Percentiles rank a stretch among this genome's conserved stretches.
phyloP scores from a whole-genome alignment of 2,329 filamentous ascomycete genomes.

The Fusarium redolens region DNA sequence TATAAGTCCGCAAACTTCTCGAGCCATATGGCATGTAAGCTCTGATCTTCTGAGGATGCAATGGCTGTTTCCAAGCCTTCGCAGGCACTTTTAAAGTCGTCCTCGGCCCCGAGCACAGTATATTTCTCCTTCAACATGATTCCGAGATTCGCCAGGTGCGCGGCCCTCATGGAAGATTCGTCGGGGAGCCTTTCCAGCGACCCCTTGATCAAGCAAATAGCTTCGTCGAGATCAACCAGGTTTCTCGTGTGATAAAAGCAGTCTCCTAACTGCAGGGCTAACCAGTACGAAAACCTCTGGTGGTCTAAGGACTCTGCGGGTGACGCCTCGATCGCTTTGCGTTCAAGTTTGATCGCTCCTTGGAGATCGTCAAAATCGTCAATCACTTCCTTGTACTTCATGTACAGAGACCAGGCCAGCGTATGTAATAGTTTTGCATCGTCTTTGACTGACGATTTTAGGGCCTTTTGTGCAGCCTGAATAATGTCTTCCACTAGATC shows the following conservation, averaged over 20 bases:
- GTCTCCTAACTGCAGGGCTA: background rate
- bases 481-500: background rate
- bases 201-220: background rate
- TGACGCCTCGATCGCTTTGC: background rate
- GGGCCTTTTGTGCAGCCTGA: background rate
- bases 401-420: background rate
- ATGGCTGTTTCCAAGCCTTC: background rate
- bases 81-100: background rate
- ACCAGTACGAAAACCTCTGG: background rate
- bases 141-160: background rate
- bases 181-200: background rate
- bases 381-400: background rate
- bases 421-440: background rate
- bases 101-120: fast-evolving
- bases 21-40: background rate
- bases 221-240: background rate
- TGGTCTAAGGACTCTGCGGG: background rate
- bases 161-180: fast-evolving
- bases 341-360: background rate
- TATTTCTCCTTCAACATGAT: background rate
- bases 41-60: background rate
- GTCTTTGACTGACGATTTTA: fast-evolving
- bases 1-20: background rate
- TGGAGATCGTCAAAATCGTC: background rate
- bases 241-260: background rate